phyloP scores from a whole-genome alignment of 208 protist species.

The Kentomonas sorsogonicus region DNA sequence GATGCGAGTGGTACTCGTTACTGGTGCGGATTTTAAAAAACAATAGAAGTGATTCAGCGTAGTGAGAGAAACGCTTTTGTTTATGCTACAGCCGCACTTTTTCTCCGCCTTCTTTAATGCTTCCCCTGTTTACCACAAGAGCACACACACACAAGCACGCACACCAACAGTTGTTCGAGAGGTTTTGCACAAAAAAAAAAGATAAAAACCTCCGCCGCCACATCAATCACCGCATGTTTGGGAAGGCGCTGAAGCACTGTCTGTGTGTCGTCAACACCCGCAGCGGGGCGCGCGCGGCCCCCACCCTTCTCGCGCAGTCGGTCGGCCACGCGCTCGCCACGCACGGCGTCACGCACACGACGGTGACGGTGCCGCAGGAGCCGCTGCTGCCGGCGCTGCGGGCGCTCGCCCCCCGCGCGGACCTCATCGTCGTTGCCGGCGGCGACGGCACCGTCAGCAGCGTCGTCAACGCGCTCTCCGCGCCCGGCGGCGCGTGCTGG shows the following conservation, averaged over 20 bases:
- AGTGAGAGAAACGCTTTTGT: too few relatives aligned
- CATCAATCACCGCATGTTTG: too few relatives aligned
- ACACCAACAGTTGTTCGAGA: background rate
- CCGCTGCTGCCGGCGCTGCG: constrained; percentile 29
- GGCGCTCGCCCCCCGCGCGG: constrained; percentile 13
- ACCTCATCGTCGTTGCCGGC: constrained; percentile 57
- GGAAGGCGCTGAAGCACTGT: constrained; percentile 54
- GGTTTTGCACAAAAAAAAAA: background rate
- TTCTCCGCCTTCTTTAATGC: too few relatives aligned
- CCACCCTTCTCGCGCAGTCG: constrained; percentile 39
- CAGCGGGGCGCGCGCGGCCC: constrained; percentile 47
- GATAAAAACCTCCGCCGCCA: too few relatives aligned
- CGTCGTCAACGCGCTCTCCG: constrained; percentile 45
- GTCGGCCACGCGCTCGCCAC: constrained; percentile 61
- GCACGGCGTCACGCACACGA: constrained; percentile 60
- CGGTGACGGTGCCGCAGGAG: constrained; percentile 39
- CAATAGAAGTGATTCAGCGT: too few relatives aligned
- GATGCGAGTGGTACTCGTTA: too few relatives aligned
- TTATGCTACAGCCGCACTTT: too few relatives aligned
- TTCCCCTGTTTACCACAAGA: too few relatives aligned
- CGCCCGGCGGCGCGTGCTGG: background rate
- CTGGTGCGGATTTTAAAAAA: too few relatives aligned
- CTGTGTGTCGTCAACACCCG: constrained; percentile 63
- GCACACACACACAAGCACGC: background rate
- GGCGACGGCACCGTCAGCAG: constrained; percentile 78